Conservation (phyloP, 495 filamentous ascomycete genomes). For the Penicillium roqueforti region DNA sequence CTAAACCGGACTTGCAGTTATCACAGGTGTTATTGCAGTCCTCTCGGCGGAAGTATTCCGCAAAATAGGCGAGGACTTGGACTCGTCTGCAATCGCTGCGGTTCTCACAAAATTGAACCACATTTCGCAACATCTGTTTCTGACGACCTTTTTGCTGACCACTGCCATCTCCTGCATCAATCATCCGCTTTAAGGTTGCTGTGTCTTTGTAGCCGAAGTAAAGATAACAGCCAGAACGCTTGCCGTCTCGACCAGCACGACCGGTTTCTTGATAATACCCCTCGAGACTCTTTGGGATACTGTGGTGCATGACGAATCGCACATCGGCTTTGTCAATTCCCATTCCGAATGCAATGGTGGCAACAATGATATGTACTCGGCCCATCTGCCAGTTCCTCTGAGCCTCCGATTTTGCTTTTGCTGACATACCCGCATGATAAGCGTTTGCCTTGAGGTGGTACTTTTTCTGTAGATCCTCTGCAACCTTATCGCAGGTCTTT, state of each 20-base stretch:
- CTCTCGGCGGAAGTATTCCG: conserved; percentile 67
- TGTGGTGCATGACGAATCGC: conserved; percentile 90
- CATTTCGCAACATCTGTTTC: conserved; percentile 73
- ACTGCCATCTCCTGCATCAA: conserved; percentile 68
- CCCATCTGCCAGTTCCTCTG: conserved; percentile 82
- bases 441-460: conserved; percentile 68
- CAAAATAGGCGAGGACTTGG: conserved; percentile 89
- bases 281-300: conserved; percentile 90
- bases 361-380: conserved; percentile 81
- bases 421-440: conserved; percentile 78
- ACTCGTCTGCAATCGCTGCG: conserved; percentile 77
- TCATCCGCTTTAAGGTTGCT: conserved; percentile 63
- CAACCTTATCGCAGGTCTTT: conserved; percentile 74
- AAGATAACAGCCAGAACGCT: conserved; percentile 81
- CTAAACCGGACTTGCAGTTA: conserved; percentile 69
- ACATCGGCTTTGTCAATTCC: conserved; percentile 97
- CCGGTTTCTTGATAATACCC: conserved; percentile 98
- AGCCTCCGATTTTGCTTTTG: conserved; percentile 57
- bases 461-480: conserved; percentile 56
- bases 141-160: conserved; percentile 77
- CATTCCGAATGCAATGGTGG: conserved; percentile 99
- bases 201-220: conserved; percentile 79
- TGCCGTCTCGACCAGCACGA: conserved; percentile 86
- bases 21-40: conserved; percentile 76
- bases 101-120: conserved; percentile 87